Base-by-base conservation (phyloP, 768 basidiomycete species). In the Leccinum ochraceum region DNA sequence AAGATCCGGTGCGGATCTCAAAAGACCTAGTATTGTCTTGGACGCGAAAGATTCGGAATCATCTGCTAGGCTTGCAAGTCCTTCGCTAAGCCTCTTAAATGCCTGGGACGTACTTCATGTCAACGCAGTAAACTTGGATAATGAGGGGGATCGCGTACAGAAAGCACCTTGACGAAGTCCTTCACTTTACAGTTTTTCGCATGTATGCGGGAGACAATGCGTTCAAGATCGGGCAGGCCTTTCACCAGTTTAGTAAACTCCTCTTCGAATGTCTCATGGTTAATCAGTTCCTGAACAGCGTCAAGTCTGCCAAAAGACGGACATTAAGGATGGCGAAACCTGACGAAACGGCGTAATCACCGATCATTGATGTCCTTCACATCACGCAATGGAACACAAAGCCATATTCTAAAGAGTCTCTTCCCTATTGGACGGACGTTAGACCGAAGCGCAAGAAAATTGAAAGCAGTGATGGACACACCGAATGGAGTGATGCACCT, bases 401-500 rank as follows among this genome's bases (percentile, higher is more conserved):
- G 79, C 97, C 97, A 99, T 56, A 96, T 90, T 46, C 95, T 86
- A 83, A 99, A 98, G 30, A 98, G 80, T 26, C 97, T 86, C 73
- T 98, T 98, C 44, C 95, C 93, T 93, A 57, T 26, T 50, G n/a
- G 11, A 54, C 13, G 53, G 53, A 32, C n/a, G 64, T 64, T 42
- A 65, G 16, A 26, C 28, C 52, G 56, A 60, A 55, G 55, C 50
- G 59, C 11, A 48, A 24, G 20, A 8, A 46, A 58, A 60, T 34
- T 32, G 6, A 59, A 58, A 57, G 64, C 8, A 58, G 55, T 42
- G 64, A 61, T 30, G 53, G 28, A 66, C 58, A 22, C 66, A 90
- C 94, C 97, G 62, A 94, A 98, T 2, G 97, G 94, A 1, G 97
- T 98, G 50, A 89, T 78, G 68, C 95, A 98, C 60, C 91, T 81